Conservation (phyloP, 2,329 filamentous ascomycete species). For the Xylaria arbuscula region DNA sequence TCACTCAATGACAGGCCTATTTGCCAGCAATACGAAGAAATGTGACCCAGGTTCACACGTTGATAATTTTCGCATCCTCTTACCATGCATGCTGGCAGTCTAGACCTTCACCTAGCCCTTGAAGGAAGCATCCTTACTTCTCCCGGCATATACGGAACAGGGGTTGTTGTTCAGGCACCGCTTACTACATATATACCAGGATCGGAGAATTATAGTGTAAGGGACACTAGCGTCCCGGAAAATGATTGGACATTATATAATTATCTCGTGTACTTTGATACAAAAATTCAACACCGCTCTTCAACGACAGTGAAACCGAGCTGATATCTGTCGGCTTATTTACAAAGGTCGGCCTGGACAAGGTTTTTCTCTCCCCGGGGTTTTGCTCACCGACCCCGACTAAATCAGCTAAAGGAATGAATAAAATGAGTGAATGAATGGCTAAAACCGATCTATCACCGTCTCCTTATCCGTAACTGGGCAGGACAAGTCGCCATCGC, state of each 20-base stretch:
- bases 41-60: too few relatives aligned
- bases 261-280: constrained; percentile 8
- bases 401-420: not conserved
- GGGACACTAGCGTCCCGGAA: not conserved
- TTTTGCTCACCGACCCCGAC: not conserved
- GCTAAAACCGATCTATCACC: not conserved
- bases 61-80: too few relatives aligned
- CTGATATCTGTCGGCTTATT: not conserved
- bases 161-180: not conserved
- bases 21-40: too few relatives aligned
- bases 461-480: not conserved
- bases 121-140: too few relatives aligned
- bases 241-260: not conserved
- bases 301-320: not conserved
- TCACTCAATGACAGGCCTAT: too few relatives aligned
- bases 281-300: not conserved
- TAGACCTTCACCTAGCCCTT: too few relatives aligned
- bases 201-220: too few relatives aligned
- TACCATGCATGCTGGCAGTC: too few relatives aligned
- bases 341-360: not conserved
- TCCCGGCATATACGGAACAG: not conserved
- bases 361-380: not conserved
- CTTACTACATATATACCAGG: too few relatives aligned
- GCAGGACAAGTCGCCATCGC: not conserved
- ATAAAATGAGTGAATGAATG: not conserved